Percentiles rank a stretch among this genome's conserved stretches.
Conservation (phyloP, 2,329 filamentous ascomycete genomes). For the Dryadomyces quercivorus region DNA sequence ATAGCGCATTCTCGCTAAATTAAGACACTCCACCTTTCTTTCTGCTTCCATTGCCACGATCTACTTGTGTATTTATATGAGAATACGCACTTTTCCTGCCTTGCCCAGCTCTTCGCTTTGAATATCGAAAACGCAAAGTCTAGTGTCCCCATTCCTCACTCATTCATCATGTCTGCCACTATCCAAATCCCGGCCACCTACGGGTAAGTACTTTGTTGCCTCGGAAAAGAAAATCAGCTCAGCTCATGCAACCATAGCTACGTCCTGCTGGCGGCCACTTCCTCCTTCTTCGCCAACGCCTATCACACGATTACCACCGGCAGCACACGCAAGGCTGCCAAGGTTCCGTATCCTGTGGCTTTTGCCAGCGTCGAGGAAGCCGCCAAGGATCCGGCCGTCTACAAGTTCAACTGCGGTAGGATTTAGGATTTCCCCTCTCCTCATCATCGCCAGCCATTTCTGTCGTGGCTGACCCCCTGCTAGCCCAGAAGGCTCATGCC, state of each 20-base stretch:
- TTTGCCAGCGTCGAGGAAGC: conserved; percentile 44
- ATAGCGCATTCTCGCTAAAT: neutral
- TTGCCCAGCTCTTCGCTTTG: no score
- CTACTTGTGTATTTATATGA: no score
- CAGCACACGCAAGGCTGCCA: conserved; percentile 36
- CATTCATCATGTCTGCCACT: conserved; percentile 3
- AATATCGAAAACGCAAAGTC: no score
- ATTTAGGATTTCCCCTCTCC: conserved; percentile 13
- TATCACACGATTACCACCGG: conserved; percentile 37
- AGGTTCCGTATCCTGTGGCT: conserved; percentile 42
- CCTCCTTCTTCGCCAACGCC: conserved; percentile 45
- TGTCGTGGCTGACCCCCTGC: neutral
- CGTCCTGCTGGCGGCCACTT: conserved; percentile 44
- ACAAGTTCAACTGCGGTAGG: conserved; percentile 49
- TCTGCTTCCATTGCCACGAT: neutral
- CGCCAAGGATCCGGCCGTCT: conserved; percentile 39
- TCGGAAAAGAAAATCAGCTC: no score
- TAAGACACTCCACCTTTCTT: neutral
- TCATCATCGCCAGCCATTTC: neutral
- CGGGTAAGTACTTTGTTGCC: conserved; percentile 3
- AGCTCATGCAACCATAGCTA: conserved; percentile 31
- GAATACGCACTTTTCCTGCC: no score
- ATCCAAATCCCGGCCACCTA: conserved; percentile 9
- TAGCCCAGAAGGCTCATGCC: conserved; percentile 47
- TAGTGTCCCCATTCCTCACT: no score